Base-by-base conservation (phyloP, 805 yeast species). In the Cyberlindnera mycetangii region DNA sequence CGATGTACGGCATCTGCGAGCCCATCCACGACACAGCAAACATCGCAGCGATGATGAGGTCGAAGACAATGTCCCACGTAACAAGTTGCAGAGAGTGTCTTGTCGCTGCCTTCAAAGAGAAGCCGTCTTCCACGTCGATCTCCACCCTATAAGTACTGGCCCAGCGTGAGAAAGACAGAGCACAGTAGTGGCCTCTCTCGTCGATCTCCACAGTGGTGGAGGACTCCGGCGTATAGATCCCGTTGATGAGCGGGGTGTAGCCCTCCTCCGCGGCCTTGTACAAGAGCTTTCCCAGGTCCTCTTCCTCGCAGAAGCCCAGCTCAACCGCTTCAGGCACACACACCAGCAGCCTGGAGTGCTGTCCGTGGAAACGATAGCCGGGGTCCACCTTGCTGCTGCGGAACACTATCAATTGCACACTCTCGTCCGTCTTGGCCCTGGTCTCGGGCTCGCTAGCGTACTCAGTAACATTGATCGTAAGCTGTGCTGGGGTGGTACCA, bases 111-210 rank as follows among this genome's bases (percentile, higher is more conserved):
- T 16, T 18, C 21, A 32, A 17, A 6, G 35, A 17, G 14, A 18
- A 5, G 7, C 35, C 35, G 12, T 32, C 35, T 7, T 32, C 12
- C 6, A 32, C 3, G 10, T 20, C 12, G 5, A 32, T 7, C 14
- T 32, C 35, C 17, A 32, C 21, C 11, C 18, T 19, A 12, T 33
- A 33, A 10, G 25, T 7, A 10, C 18, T 15, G 2, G 35, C 30
- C 15, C 30, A 31, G 7, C 36, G 25, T 15, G 35, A 22, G 11
- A 14, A 27, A 2, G 38, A 9, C 20, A 18, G 17, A 21, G 33
- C 12, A 17, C 43, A 40, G 28, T 40, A 40, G 33, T 24, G 14
- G 2, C 43, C 43, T 4, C 12, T 7, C 16, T 40, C 43, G 5
- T 5, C 16, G 17, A 33, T 20, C 5, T 8, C 16, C 14, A 10